These are phyloP conservation scores for Penicillium sp. DNA, from an alignment of 2,329 filamentous ascomycete species.

Conservation along the genomic window DNA sequence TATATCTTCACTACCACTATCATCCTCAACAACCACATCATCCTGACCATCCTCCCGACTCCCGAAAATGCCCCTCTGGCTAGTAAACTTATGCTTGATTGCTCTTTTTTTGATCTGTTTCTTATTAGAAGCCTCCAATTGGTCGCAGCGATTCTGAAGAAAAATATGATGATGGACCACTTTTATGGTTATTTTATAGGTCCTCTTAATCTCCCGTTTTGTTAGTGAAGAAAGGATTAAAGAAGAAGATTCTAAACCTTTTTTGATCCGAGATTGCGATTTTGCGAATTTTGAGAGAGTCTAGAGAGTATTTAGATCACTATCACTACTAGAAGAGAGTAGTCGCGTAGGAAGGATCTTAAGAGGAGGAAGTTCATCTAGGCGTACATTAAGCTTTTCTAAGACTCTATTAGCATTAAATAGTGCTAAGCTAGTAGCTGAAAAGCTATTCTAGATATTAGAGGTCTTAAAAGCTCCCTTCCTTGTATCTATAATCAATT, in stretches of 20 bases:
- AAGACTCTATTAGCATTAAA: neutral
- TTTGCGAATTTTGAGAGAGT: neutral
- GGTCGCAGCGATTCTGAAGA: slow-evolving; percentile 7
- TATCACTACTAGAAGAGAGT: neutral
- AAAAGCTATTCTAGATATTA: neutral
- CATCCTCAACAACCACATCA: slow-evolving; percentile 9
- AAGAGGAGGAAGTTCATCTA: neutral
- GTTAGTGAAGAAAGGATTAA: slow-evolving; percentile 13
- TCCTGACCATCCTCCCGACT: neutral
- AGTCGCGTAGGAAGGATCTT: neutral
- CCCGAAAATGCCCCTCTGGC: slow-evolving; percentile 1
- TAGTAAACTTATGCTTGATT: slow-evolving; percentile 5
- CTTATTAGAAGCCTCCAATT: slow-evolving; percentile 8
- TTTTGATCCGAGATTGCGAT: slow-evolving; percentile 6
- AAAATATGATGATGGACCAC: slow-evolving; percentile 11
- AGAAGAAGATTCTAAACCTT: slow-evolving; percentile 9
- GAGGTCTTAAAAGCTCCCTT: neutral
- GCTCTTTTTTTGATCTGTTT: slow-evolving; percentile 12
- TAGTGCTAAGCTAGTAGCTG: neutral
- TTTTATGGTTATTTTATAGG: slow-evolving; percentile 11
- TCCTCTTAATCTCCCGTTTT: slow-evolving; percentile 15
- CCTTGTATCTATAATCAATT: neutral
- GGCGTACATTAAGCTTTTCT: neutral
- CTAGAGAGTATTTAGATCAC: slow-evolving; percentile 1
- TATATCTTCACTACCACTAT: slow-evolving; percentile 10